Base-by-base conservation (phyloP, 108 stramenopile species). In the Pseudonitzschia multiseries region DNA sequence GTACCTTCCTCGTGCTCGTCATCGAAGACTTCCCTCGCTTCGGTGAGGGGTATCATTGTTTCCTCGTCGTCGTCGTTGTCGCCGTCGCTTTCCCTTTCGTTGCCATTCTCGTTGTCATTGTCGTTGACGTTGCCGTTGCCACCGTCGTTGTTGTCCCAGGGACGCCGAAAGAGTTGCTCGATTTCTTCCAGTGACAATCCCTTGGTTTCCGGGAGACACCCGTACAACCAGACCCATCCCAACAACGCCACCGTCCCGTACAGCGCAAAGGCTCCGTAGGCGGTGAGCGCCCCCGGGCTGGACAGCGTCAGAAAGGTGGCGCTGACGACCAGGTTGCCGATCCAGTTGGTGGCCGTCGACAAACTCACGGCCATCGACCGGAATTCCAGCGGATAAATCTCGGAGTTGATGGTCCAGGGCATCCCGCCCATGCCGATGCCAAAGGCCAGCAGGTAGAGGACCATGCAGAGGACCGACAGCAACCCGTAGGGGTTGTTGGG, bases 381-480 rank as follows among this genome's bases (percentile, higher is more conserved):
- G 57, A 75, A 77, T 54, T 83, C 73, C 32, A 83, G 65, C 18
- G 90, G 87, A 81, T 87, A 96, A 40, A 96, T 94, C 79, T 96
- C 95, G 26, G 87, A 85, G 66, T 87, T 89, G 50, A 96, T 87
- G 26, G 90, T 92, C 93, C 93, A 96, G 12, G 95, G 92, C 64
- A 93, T 63, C 29, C 82, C 86, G 4, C 89, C 85, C 92, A 96
- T 90, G 12, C 93, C 95, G 63, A 89, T 74, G 18, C 92, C 92
- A 77, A 96, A 96, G 22, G 86, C 74, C 9, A 92, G 60, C 24
- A 96, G 79, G 73, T 96, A 96, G 21, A 72, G 48, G 64, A 94
- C 76, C 90, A 96, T 89, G 72, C 83, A 83, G 59, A 83, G 57
- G 21, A 89, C 90, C 14, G 89, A 86, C 61, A 83, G n/a, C 12